phyloP scores from a whole-genome alignment of 345 rosid species.

The Geranium rotundifolium region DNA sequence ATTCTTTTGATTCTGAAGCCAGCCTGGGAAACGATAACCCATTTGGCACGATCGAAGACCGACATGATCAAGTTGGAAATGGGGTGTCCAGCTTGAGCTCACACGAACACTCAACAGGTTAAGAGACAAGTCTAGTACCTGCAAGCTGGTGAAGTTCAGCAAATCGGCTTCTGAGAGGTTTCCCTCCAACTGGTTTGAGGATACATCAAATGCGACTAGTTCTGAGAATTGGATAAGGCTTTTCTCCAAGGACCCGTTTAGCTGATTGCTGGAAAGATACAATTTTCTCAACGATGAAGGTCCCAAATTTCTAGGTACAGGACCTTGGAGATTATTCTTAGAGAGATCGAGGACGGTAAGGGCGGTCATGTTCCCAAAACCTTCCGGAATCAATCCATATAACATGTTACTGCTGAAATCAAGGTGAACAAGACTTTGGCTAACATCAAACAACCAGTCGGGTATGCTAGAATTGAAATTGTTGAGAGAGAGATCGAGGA shows the following conservation, averaged over 20 bases:
- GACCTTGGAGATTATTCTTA: neutral
- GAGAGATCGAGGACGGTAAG: too few relatives aligned
- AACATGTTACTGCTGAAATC: neutral
- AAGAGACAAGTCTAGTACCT: neutral
- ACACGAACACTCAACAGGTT: conserved; percentile 15
- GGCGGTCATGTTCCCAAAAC: conserved; percentile 9
- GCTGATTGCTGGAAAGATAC: conserved; percentile 5
- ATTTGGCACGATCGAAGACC: conserved; percentile 8
- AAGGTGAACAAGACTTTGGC: conserved; percentile 9
- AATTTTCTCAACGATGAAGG: conserved; percentile 6
- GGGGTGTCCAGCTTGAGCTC: conserved; percentile 17
- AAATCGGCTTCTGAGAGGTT: conserved; percentile 15
- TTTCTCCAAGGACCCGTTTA: conserved; percentile 3
- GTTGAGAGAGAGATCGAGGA: conserved; percentile 18
- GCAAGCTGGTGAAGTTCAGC: conserved; percentile 14
- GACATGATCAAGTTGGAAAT: conserved; percentile 12
- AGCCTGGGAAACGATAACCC: conserved; percentile 23
- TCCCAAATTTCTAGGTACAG: neutral
- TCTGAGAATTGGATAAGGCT: neutral
- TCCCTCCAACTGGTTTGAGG: conserved; percentile 16
- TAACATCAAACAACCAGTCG: conserved; percentile 8
- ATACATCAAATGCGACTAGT: conserved; percentile 1
- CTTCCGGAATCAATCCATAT: conserved; percentile 12
- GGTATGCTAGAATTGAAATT: conserved; percentile 11
- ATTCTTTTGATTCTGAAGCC: conserved; percentile 16